Evolutionary conservation across 2,329 filamentous ascomycete species (phyloP).

Genomic region (Hymenotorrendiella dingleyae): DNA sequence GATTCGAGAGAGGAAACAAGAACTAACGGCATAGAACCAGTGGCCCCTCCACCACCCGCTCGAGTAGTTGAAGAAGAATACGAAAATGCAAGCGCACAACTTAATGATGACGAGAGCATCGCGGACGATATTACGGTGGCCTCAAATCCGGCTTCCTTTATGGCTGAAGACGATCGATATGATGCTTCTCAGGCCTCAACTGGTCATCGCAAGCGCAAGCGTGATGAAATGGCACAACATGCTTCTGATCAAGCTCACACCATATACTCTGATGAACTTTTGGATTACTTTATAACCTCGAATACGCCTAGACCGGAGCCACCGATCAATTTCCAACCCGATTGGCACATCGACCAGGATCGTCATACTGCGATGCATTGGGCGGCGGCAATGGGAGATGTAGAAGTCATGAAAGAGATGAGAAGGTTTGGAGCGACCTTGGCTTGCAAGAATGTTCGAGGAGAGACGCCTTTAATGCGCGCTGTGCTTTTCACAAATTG

Average conservation of each 20-base stretch:
- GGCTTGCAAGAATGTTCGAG: conserved; percentile 62
- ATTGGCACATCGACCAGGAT: conserved; percentile 90
- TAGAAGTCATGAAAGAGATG: conserved; percentile 84
- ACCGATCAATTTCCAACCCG: conserved; percentile 78
- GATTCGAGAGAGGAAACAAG: conserved; percentile 4
- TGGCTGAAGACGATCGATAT: conserved; percentile 75
- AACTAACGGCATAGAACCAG: conserved; percentile 30
- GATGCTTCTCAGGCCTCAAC: conserved; percentile 61
- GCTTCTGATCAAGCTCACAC: conserved; percentile 77
- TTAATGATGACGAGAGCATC: conserved; percentile 68
- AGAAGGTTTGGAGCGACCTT: conserved; percentile 74
- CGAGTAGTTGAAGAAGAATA: conserved; percentile 53
- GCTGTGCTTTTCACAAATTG: conserved; percentile 96
- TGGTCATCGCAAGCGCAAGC: conserved; percentile 70
- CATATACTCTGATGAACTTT: conserved; percentile 83
- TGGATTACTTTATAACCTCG: conserved; percentile 92
- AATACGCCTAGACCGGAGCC: conserved; percentile 69
- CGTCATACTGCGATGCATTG: conserved; percentile 92
- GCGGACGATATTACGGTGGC: conserved; percentile 78
- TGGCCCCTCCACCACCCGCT: conserved; percentile 36
- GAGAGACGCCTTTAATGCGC: conserved; percentile 90
- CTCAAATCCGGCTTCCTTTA: conserved; percentile 77
- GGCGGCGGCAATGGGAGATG: conserved; percentile 95
- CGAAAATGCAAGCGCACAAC: conserved; percentile 54
- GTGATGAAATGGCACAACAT: conserved; percentile 58